A percentile compares a stretch with the other conserved stretches of the same genome.
These are phyloP conservation scores for Penicillium manginii DNA, from an alignment of 495 filamentous ascomycete genomes.

Conservation along the genomic window DNA sequence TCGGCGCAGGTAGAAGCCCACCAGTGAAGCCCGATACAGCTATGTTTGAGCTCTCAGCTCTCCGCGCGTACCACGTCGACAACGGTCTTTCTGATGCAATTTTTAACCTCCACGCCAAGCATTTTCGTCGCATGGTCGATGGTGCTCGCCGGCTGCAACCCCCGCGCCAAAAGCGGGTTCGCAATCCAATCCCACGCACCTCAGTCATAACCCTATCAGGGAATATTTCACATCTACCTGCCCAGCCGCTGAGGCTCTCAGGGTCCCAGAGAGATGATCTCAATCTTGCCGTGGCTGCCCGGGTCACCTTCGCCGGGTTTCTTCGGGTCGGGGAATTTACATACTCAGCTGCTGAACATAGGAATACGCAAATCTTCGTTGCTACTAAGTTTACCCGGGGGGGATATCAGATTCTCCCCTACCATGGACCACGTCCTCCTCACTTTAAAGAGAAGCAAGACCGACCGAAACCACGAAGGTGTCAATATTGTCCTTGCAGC, in stretches of 20 bases:
- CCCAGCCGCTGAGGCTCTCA: neutral
- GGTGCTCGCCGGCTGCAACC: neutral
- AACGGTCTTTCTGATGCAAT: neutral
- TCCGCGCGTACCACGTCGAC: neutral
- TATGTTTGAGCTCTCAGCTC: too few relatives aligned
- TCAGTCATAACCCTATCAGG: neutral
- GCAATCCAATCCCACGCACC: constrained; percentile 1
- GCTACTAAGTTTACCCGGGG: too few relatives aligned
- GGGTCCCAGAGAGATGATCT: constrained; percentile 5
- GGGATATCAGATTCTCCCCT: too few relatives aligned
- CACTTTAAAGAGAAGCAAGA: constrained; percentile 11
- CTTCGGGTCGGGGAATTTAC: constrained; percentile 13
- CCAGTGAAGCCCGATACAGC: too few relatives aligned
- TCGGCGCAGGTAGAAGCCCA: too few relatives aligned
- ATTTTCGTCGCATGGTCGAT: constrained; percentile 1
- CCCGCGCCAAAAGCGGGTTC: neutral
- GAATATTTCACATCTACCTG: neutral
- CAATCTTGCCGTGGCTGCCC: constrained; percentile 7
- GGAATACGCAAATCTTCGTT: neutral
- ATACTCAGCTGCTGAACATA: constrained; percentile 9
- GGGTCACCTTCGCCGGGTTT: constrained; percentile 11
- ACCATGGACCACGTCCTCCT: too few relatives aligned
- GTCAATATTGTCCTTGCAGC: constrained; percentile 13
- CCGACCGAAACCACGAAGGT: constrained; percentile 13
- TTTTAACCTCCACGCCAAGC: neutral